phyloP scores from a whole-genome alignment of 2,329 filamentous ascomycete genomes.

The Bisporella sp. region DNA sequence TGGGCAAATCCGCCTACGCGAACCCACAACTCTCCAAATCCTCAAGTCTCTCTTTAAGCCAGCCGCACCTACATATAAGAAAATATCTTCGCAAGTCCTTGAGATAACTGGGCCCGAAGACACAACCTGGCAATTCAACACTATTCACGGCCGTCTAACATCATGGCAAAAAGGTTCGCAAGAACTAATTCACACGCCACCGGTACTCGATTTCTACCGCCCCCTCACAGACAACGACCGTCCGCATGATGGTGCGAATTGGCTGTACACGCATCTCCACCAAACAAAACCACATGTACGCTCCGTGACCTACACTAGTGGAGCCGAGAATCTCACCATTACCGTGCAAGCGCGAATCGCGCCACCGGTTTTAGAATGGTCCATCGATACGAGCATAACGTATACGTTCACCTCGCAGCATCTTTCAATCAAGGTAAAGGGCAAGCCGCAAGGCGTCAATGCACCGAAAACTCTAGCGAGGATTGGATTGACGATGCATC shows the following conservation, averaged over 20 bases:
- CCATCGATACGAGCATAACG: slow-evolving; percentile 40
- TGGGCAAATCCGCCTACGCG: slow-evolving; percentile 37
- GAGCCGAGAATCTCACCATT: slow-evolving; percentile 18
- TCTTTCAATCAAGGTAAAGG: slow-evolving; percentile 43
- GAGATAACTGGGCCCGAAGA: slow-evolving; percentile 6
- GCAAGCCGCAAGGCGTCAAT: slow-evolving; percentile 39
- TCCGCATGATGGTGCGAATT: slow-evolving; percentile 48
- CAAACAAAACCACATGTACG: slow-evolving; percentile 38
- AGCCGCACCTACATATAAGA: slow-evolving; percentile 19
- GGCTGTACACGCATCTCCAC: slow-evolving; percentile 43
- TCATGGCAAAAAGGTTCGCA: slow-evolving; percentile 32
- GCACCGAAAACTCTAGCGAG: slow-evolving; percentile 53
- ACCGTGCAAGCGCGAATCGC: slow-evolving; percentile 45
- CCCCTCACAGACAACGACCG: slow-evolving; percentile 5
- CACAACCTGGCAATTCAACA: slow-evolving; percentile 37
- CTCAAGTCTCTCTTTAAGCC: slow-evolving; percentile 16
- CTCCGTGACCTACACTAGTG: slow-evolving; percentile 20
- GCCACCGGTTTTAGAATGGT: slow-evolving; percentile 59
- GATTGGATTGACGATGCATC: slow-evolving; percentile 50
- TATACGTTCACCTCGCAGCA: slow-evolving; percentile 46
- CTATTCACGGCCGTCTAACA: slow-evolving; percentile 34
- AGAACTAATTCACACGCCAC: slow-evolving; percentile 28
- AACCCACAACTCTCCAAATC: slow-evolving; percentile 13
- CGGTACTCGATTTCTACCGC: not conserved
- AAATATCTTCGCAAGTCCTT: slow-evolving; percentile 18